Conservation (phyloP, 768 basidiomycete genomes). For the Suillus ampliporus region DNA sequence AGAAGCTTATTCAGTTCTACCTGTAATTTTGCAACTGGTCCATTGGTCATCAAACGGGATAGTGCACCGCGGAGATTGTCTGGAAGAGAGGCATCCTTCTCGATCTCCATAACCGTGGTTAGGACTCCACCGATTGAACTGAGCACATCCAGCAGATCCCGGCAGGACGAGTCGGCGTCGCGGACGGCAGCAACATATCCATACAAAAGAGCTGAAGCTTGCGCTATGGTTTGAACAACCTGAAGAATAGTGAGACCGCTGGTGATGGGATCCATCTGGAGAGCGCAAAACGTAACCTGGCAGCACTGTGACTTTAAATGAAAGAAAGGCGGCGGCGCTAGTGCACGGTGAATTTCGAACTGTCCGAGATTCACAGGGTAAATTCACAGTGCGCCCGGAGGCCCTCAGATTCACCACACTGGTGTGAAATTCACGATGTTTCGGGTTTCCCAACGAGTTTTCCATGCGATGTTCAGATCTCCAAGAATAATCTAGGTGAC, state of each 20-base stretch:
- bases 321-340: too few relatives aligned
- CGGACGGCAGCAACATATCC: neutral
- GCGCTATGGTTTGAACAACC: neutral
- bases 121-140: neutral
- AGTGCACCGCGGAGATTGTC: too few relatives aligned
- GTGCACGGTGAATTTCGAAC: too few relatives aligned
- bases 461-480: too few relatives aligned
- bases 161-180: slow-evolving; percentile 5
- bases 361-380: too few relatives aligned
- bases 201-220: neutral
- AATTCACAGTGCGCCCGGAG: too few relatives aligned
- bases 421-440: too few relatives aligned
- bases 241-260: slow-evolving; percentile 1
- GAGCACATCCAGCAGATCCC: neutral
- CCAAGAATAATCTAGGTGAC: too few relatives aligned
- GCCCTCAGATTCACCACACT: too few relatives aligned
- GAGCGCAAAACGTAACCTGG: too few relatives aligned
- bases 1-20: neutral
- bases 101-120: neutral
- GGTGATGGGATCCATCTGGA: neutral
- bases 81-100: neutral
- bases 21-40: neutral
- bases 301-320: too few relatives aligned
- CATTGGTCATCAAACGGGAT: neutral
- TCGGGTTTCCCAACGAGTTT: too few relatives aligned